These are phyloP conservation scores for Stenogyne calaminthoides DNA, from an alignment of 305 asterid species.

Conservation along the genomic window DNA sequence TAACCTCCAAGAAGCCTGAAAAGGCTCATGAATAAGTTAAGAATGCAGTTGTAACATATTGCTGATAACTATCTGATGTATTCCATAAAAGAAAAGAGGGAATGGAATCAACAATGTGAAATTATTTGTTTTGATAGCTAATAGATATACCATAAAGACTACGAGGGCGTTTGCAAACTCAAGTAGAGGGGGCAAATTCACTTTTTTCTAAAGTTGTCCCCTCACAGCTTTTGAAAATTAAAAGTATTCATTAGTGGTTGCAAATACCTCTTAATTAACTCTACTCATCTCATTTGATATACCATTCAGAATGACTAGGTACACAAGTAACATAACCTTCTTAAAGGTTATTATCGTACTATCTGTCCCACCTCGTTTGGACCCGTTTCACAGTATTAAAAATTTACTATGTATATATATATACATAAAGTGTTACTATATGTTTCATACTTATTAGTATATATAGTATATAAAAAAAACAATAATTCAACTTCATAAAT, in stretches of 20 bases:
- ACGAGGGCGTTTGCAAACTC: too few species aligned
- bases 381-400: too few species aligned
- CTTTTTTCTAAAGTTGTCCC: too few species aligned
- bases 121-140: background rate
- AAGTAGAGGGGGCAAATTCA: too few species aligned
- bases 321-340: background rate
- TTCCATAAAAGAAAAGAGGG: constrained; percentile 8
- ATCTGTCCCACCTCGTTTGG: background rate
- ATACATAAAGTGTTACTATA: too few species aligned
- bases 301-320: constrained; percentile 9
- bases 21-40: constrained; percentile 31
- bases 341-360: background rate
- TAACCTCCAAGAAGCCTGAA: constrained; percentile 74
- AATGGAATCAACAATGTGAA: constrained; percentile 14
- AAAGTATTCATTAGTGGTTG: too few species aligned
- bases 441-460: too few species aligned
- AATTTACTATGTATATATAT: too few species aligned
- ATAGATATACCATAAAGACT: constrained; percentile 13
- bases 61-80: constrained; percentile 8
- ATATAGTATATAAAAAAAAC: too few species aligned
- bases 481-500: too few species aligned
- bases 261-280: background rate
- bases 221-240: too few species aligned
- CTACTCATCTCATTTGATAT: constrained; percentile 10
- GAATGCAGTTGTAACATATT: constrained; percentile 17